A percentile compares a stretch with the other conserved stretches of the same genome.
Conservation (phyloP, 306 rosid species). For the Rosa persica region DNA sequence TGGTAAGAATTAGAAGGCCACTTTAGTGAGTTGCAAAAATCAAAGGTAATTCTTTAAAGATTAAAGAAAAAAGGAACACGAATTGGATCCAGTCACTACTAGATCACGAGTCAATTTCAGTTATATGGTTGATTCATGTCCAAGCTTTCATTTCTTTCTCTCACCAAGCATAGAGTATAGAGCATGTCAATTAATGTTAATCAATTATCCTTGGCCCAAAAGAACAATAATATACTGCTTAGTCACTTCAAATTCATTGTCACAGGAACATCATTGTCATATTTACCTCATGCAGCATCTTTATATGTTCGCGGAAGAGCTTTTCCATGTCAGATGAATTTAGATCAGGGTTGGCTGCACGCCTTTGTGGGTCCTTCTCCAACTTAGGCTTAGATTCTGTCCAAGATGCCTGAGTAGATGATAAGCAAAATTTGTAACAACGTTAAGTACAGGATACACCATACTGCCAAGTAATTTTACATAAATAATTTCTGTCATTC, state of each 20-base stretch:
- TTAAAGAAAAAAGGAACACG: not conserved
- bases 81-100: not conserved
- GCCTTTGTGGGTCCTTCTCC: constrained; percentile 91
- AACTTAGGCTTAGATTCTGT: constrained; percentile 73
- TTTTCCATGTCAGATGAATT: constrained; percentile 80
- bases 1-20: not conserved
- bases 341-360: constrained; percentile 74
- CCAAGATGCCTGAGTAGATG: constrained; percentile 77
- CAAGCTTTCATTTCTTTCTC: constrained; percentile 4
- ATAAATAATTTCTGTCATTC: not conserved
- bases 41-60: not conserved
- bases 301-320: constrained; percentile 82
- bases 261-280: not conserved
- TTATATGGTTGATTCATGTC: not conserved
- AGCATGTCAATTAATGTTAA: not conserved
- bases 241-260: not conserved
- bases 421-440: not conserved
- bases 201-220: not conserved
- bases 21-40: not conserved
- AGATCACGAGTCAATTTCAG: not conserved
- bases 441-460: not conserved
- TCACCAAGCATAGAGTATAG: not conserved
- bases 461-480: not conserved
- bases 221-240: not conserved
- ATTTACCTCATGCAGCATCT: constrained; percentile 87